Conservation (phyloP, 2,329 filamentous ascomycete genomes). For the Fusarium guadeloupense region DNA sequence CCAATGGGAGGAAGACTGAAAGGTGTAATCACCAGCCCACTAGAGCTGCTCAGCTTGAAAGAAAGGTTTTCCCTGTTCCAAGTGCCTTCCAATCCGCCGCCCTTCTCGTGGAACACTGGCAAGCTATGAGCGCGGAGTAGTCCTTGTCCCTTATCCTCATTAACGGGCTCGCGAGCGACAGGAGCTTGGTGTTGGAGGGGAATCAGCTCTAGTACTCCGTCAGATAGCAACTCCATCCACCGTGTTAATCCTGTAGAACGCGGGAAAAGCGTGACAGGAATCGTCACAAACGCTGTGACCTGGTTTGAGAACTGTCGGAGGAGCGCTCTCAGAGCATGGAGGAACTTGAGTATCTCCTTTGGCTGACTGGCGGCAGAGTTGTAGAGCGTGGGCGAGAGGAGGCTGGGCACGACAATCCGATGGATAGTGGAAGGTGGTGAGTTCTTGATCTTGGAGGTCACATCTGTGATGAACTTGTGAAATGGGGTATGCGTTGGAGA, state of each 20-base stretch:
- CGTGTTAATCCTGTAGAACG: conserved; percentile 78
- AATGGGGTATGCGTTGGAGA: conserved; percentile 55
- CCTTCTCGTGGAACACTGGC: conserved; percentile 87
- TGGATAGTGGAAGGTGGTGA: conserved; percentile 73
- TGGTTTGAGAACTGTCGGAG: conserved; percentile 72
- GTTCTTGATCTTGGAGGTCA: conserved; percentile 64
- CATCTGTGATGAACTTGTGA: conserved; percentile 67
- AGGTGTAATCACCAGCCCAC: conserved; percentile 84
- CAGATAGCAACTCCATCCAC: conserved; percentile 85
- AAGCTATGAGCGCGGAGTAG: conserved; percentile 84
- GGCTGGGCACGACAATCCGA: conserved; percentile 82
- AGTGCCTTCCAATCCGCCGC: conserved; percentile 75
- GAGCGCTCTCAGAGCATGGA: conserved; percentile 80
- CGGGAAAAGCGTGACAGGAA: conserved; percentile 84
- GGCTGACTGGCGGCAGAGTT: conserved; percentile 75
- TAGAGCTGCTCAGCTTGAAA: conserved; percentile 83
- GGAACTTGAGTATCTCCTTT: conserved; percentile 77
- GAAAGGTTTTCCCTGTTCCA: conserved; percentile 85
- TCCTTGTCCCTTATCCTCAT: conserved; percentile 81
- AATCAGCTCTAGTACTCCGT: conserved; percentile 87
- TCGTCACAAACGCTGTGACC: conserved; percentile 76
- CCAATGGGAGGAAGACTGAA: conserved; percentile 90
- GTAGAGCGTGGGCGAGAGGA: conserved; percentile 89
- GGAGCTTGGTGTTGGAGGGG: conserved; percentile 68
- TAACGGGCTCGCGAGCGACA: conserved; percentile 61